Conservation (phyloP, 805 yeast genomes). For the Ogataea paraovalis region DNA sequence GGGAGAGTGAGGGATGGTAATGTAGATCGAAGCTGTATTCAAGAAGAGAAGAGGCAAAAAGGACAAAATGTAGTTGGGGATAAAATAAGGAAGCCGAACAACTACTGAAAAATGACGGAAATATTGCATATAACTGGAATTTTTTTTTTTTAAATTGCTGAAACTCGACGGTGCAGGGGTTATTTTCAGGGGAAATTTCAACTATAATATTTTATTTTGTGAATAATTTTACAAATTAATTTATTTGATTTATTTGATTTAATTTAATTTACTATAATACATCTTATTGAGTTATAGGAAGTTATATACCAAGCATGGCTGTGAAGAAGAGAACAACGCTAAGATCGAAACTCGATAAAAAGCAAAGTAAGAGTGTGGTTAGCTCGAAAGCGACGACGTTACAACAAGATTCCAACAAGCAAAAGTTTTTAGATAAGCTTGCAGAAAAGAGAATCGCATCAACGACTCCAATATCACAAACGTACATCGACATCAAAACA, state of each 20-base stretch:
- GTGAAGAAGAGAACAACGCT: constrained; percentile 45
- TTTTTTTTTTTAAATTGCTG: not conserved
- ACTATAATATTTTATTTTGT: too few relatives aligned
- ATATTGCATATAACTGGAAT: not conserved
- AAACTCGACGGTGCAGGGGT: not conserved
- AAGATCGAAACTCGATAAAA: constrained; percentile 38
- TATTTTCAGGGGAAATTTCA: not conserved
- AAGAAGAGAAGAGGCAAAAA: not conserved
- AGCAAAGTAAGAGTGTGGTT: constrained; percentile 9
- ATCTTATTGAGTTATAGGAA: too few relatives aligned
- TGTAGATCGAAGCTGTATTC: too few relatives aligned
- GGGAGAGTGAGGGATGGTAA: too few relatives aligned
- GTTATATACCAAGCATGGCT: too few relatives aligned
- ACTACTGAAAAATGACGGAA: too few relatives aligned
- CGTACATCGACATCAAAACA: not conserved
- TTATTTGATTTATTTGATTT: too few relatives aligned
- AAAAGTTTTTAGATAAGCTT: constrained; percentile 16
- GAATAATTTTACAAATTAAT: too few relatives aligned
- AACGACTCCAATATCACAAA: not conserved
- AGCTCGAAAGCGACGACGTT: not conserved
- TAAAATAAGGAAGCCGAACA: too few relatives aligned
- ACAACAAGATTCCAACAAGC: constrained; percentile 5
- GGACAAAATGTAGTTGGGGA: not conserved
- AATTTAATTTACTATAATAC: too few relatives aligned
- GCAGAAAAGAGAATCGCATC: constrained; percentile 12